These are phyloP conservation scores for Phytophthora aleatoria DNA, from an alignment of 352 stramenopile genomes.

Conservation along the genomic window DNA sequence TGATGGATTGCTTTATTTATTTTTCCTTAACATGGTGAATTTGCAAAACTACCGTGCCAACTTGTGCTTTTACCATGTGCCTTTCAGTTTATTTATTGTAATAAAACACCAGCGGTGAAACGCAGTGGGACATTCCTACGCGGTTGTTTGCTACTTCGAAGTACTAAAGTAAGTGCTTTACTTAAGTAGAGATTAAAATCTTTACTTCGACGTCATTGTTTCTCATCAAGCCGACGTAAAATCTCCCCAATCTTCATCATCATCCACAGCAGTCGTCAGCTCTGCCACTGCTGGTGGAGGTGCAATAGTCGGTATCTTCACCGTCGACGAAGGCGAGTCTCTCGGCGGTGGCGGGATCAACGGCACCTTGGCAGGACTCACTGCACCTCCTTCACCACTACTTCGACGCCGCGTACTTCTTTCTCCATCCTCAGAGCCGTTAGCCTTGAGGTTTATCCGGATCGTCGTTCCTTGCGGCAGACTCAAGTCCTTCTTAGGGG, in stretches of 20 bases:
- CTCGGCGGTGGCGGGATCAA: slow-evolving; percentile 63
- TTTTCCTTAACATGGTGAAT: too few relatives aligned
- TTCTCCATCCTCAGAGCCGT: slow-evolving; percentile 31
- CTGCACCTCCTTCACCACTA: slow-evolving; percentile 35
- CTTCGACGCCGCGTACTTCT: slow-evolving; percentile 25
- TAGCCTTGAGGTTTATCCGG: slow-evolving; percentile 78
- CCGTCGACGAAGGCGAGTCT: slow-evolving; percentile 22
- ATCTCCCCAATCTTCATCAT: slow-evolving; percentile 84
- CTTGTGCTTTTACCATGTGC: too few relatives aligned
- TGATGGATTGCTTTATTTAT: too few relatives aligned
- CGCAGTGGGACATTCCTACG: too few relatives aligned
- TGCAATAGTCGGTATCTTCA: slow-evolving; percentile 29
- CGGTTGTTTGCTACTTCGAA: too few relatives aligned
- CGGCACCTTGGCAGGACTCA: slow-evolving; percentile 49
- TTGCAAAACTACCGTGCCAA: too few relatives aligned
- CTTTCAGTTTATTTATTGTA: too few relatives aligned
- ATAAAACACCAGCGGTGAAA: too few relatives aligned
- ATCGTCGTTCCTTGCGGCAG: slow-evolving; percentile 76
- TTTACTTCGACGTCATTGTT: not conserved
- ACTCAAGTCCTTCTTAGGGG: slow-evolving; percentile 58
- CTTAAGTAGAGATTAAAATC: not conserved
- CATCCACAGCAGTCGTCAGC: slow-evolving; percentile 34
- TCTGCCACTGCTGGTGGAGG: slow-evolving; percentile 26
- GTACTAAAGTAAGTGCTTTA: too few relatives aligned
- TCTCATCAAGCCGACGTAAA: slow-evolving; percentile 72